Evolutionary conservation across 768 basidiomycete genomes (phyloP).

Genomic region (Agaricus blazei): DNA sequence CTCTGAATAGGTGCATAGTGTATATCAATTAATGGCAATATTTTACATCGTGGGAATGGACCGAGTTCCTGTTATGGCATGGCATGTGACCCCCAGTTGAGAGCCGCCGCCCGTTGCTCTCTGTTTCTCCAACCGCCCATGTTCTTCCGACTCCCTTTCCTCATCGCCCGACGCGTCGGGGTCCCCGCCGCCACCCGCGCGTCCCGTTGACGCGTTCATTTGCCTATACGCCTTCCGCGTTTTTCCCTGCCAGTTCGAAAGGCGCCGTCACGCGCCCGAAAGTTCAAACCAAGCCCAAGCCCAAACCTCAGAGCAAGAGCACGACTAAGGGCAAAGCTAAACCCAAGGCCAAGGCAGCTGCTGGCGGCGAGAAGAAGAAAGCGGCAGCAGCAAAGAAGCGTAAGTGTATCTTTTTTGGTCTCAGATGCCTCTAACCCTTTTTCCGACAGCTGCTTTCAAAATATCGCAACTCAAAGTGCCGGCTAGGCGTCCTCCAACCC

Average conservation of each 20-base stretch:
- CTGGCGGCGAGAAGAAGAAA: not conserved
- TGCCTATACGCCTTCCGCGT: not conserved
- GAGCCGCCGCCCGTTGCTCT: not conserved
- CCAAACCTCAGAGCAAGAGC: not conserved
- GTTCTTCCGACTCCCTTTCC: not conserved
- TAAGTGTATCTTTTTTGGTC: not conserved
- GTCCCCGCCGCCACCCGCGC: not conserved
- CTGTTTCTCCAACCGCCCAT: not conserved
- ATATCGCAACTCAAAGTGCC: conserved; percentile 1
- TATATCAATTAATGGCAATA: not conserved
- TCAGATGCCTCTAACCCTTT: not conserved
- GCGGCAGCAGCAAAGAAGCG: not conserved
- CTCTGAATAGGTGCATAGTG: not conserved
- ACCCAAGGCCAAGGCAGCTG: not conserved
- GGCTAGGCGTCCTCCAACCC: not conserved
- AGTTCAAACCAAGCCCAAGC: not conserved
- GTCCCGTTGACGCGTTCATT: conserved; percentile 2
- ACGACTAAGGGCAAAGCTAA: not conserved
- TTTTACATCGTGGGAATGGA: not conserved
- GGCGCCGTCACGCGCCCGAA: not conserved
- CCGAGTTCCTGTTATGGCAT: not conserved
- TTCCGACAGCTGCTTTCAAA: not conserved
- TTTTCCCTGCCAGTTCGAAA: not conserved
- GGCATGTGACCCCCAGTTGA: not conserved
- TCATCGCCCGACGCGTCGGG: not conserved